A percentile compares a stretch with the other conserved stretches of the same genome.
Evolutionary conservation across 345 rosid species (phyloP).

Genomic region (Rhodamnia rubescens): DNA sequence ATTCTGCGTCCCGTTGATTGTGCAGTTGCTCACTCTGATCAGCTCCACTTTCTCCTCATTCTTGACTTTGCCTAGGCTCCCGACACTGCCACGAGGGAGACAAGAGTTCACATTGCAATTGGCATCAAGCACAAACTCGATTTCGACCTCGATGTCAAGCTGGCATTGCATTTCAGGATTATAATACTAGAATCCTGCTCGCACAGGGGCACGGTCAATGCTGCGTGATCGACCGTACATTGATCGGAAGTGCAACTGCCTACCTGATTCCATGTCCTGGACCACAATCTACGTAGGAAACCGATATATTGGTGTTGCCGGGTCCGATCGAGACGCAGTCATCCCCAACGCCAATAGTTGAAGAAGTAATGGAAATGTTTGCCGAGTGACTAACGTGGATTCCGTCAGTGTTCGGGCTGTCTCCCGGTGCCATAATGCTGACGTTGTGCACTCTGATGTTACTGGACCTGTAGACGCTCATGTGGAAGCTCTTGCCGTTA

Average conservation of each 20-base stretch:
- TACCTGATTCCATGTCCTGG: slow-evolving; percentile 68
- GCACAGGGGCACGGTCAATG: neutral
- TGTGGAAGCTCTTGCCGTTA: slow-evolving; percentile 42
- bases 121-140: neutral
- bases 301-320: slow-evolving; percentile 24
- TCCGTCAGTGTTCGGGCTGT: slow-evolving; percentile 68
- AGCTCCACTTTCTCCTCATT: slow-evolving; percentile 33
- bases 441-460: slow-evolving; percentile 16
- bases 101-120: neutral
- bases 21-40: slow-evolving; percentile 25
- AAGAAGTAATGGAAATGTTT: slow-evolving; percentile 20
- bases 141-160: neutral
- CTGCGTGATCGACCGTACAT: neutral
- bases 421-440: slow-evolving; percentile 25
- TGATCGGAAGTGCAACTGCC: neutral
- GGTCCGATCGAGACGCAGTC: slow-evolving; percentile 54
- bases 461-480: slow-evolving; percentile 14
- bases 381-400: slow-evolving; percentile 37
- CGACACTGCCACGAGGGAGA: slow-evolving; percentile 17
- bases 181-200: neutral
- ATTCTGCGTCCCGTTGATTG: slow-evolving; percentile 34
- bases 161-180: neutral
- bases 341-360: slow-evolving; percentile 39
- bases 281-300: slow-evolving; percentile 22
- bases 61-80: slow-evolving; percentile 41